Base-by-base conservation (phyloP, 495 filamentous ascomycete species). In the Neurospora pannonica region DNA sequence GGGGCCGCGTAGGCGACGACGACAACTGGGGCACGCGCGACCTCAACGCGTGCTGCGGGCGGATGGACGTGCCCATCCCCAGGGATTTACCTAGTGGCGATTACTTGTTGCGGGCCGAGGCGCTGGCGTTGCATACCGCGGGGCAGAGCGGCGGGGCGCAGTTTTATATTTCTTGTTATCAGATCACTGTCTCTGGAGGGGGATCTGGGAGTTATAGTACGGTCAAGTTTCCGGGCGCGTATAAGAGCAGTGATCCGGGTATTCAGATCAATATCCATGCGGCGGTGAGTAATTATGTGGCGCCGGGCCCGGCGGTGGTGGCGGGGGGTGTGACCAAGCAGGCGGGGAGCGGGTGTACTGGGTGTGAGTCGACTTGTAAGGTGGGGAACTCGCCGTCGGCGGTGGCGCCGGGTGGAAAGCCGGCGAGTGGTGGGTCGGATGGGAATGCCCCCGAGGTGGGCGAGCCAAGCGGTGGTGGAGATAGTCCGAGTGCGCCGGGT, bases 21-120 rank as follows among this genome's bases (percentile, higher is more conserved):
- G 84, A 87, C 73, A 77, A 80, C 76, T 87, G 86, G 86, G 87
- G 85, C 71, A 87, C 82, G 67, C 85, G 86, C 75, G 86, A 86
- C 70, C 78, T 88, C 38, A 87, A 87, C 78, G 75, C 77, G 39
- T 85, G 86, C 82, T 87, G 87, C 80, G 85, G 86, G 1, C 82
- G 81, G 71, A 84, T 87, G 83, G 79, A 83, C 76, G 82, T 88
- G 42, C 78, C 75, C 40, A 85, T 88, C 76, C 86, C 87, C 17
- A 31, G 79, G 9, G 84, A 86, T 74, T 77, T 88, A 37, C 79
- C 82, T 4, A 75, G 82, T 8, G 87, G 87, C 71, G 85, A 88
- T 74, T 88, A 88, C 75, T 81, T 88, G 4, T 77, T 88, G 34
- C 82, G 86, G 24, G 86, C 85, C 46, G 87, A 88, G 79, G 84